A percentile compares a stretch with the other conserved stretches of the same genome.
These are phyloP conservation scores for Eimeria praecox DNA, from an alignment of 169 alveolate genomes.

Conservation along the genomic window DNA sequence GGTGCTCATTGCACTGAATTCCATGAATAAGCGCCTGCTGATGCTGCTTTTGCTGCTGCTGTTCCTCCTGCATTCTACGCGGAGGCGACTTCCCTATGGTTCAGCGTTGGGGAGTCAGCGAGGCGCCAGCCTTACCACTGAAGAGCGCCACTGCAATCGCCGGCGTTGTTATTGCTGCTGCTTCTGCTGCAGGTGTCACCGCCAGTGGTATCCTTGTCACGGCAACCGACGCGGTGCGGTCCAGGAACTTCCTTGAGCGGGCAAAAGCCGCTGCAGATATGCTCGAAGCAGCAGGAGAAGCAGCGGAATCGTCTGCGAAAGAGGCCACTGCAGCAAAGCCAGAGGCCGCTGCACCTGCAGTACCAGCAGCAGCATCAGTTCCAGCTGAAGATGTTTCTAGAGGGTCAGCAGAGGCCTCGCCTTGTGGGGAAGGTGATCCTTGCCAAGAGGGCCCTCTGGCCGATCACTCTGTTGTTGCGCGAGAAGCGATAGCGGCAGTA, in stretches of 20 bases:
- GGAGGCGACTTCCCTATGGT: not conserved
- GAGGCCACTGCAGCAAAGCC: not conserved
- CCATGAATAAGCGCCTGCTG: not conserved
- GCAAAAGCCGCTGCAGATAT: conserved; percentile 53
- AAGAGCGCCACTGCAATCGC: not conserved
- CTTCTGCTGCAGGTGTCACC: conserved; percentile 81
- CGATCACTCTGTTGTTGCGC: conserved; percentile 20
- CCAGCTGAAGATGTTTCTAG: not conserved
- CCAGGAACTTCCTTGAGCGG: conserved; percentile 26
- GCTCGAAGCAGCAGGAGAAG: not conserved
- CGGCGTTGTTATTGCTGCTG: conserved; percentile 27
- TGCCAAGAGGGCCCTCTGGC: conserved; percentile 7
- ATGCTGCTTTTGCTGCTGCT: not conserved
- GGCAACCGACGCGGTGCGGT: conserved; percentile 78
- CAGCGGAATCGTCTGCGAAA: not conserved
- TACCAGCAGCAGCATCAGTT: not conserved
- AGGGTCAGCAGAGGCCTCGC: not conserved
- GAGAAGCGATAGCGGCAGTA: conserved; percentile 42
- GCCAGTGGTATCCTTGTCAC: conserved; percentile 87
- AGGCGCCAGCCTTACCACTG: not conserved
- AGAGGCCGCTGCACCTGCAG: conserved; percentile 9
- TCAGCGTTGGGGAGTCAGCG: not conserved
- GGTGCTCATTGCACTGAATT: not conserved
- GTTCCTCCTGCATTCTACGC: not conserved
- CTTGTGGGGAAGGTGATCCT: not conserved